phyloP scores from a whole-genome alignment of 176 grass and related monocot species.

The Triticum timopheevii region DNA sequence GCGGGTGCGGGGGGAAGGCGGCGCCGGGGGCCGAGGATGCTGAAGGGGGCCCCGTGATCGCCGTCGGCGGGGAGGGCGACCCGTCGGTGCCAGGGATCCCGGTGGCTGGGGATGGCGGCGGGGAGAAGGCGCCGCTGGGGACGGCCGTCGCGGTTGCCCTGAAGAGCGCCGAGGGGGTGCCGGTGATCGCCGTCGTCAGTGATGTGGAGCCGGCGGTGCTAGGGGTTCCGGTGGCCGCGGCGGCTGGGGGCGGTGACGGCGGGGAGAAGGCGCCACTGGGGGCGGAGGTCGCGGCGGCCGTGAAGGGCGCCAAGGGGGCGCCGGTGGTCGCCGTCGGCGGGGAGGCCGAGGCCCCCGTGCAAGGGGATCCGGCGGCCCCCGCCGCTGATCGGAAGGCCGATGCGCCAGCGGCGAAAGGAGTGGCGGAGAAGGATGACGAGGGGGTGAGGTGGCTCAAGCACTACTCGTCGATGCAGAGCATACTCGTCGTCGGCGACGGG shows the following conservation, averaged over 20 bases:
- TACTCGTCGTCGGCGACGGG: slow-evolving; percentile 57
- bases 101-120: not conserved
- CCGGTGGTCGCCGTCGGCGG: not conserved
- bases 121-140: not conserved
- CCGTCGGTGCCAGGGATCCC: too few species aligned
- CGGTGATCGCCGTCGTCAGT: not conserved
- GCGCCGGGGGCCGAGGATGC: not conserved
- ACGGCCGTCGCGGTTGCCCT: not conserved
- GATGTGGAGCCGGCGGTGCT: too few species aligned
- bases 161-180: not conserved
- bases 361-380: not conserved
- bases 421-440: not conserved
- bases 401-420: not conserved
- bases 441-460: slow-evolving; percentile 43
- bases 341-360: not conserved
- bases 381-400: not conserved
- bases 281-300: not conserved
- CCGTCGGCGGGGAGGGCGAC: too few species aligned
- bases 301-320: not conserved
- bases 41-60: too few species aligned
- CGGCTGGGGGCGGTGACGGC: not conserved
- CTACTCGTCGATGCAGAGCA: slow-evolving; percentile 44
- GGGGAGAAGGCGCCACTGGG: not conserved
- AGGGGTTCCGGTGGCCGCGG: not conserved
- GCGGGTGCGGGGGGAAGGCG: not conserved